Percentiles rank a stretch among this genome's conserved stretches.
Evolutionary conservation across 2,329 filamentous ascomycete genomes (phyloP).

Genomic region (Arthrobotrys entomopaga): DNA sequence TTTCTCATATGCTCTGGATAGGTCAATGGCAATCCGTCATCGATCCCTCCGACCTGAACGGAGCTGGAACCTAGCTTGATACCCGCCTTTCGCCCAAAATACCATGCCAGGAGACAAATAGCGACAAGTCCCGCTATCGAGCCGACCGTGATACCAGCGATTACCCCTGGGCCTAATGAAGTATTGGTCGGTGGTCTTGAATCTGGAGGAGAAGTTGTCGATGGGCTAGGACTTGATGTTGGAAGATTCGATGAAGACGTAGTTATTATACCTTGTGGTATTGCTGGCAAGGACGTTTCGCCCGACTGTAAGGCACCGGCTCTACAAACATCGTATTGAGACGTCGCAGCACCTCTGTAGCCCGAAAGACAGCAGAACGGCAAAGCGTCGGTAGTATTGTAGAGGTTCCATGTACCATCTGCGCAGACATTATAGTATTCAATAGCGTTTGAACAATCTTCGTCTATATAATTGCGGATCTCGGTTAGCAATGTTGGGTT

Average conservation of each 20-base stretch:
- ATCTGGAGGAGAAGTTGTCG: neutral
- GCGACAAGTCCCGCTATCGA: neutral
- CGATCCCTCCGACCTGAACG: neutral
- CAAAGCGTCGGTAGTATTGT: constrained; percentile 21
- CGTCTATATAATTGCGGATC: neutral
- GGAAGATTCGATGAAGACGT: neutral
- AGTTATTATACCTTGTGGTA: neutral
- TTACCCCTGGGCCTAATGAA: neutral
- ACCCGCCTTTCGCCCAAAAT: constrained; percentile 16
- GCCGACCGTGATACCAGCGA: constrained; percentile 29
- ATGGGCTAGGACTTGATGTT: neutral
- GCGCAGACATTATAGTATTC: constrained; percentile 14
- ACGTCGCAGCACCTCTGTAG: neutral
- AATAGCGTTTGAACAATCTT: constrained; percentile 20
- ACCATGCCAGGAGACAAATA: constrained; percentile 18
- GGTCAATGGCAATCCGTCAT: neutral
- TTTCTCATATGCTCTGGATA: neutral
- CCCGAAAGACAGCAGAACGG: constrained; percentile 32
- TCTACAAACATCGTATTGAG: constrained; percentile 20
- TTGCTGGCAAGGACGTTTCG: constrained; percentile 9
- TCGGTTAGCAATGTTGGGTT: neutral
- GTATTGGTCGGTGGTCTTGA: neutral
- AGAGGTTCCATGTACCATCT: constrained; percentile 26
- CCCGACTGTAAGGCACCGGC: neutral
- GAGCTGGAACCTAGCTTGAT: neutral